Evolutionary conservation across 1,139 yeast genomes (phyloP).

Genomic region (Saccharomyces hybrid): DNA sequence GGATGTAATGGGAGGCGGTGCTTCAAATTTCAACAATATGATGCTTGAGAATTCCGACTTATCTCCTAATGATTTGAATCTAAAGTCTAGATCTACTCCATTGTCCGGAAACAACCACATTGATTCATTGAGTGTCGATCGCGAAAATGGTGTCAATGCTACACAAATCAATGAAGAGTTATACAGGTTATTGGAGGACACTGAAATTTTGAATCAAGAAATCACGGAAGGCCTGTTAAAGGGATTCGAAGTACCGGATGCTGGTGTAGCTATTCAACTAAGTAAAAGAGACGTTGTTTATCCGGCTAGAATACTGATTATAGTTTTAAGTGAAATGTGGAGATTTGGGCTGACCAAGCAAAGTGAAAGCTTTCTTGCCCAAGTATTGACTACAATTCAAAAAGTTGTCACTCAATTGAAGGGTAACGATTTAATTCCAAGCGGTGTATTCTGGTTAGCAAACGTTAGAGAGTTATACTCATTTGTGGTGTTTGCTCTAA

Average conservation of each 20-base stretch:
- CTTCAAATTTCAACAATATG: background rate
- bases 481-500: conserved; percentile 89
- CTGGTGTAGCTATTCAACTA: conserved; percentile 71
- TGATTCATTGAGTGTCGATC: background rate
- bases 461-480: conserved; percentile 94
- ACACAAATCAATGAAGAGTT: conserved; percentile 61
- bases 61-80: background rate
- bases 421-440: conserved; percentile 82
- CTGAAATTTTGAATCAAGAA: conserved; percentile 72
- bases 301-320: conserved; percentile 93
- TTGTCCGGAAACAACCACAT: background rate
- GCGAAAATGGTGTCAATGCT: background rate
- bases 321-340: conserved; percentile 97
- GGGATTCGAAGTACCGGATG: conserved; percentile 86
- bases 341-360: conserved; percentile 88
- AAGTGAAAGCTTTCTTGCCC: conserved; percentile 86
- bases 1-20: conserved; percentile 6
- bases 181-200: conserved; percentile 67
- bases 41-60: background rate
- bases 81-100: background rate
- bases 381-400: conserved; percentile 83
- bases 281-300: conserved; percentile 87
- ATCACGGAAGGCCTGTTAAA: conserved; percentile 81
- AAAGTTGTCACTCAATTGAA: conserved; percentile 60
- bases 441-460: conserved; percentile 97